Percentiles rank a stretch among this genome's conserved stretches.
Evolutionary conservation across 2,329 filamentous ascomycete species (phyloP).

Genomic region (Trichophyton equinum): DNA sequence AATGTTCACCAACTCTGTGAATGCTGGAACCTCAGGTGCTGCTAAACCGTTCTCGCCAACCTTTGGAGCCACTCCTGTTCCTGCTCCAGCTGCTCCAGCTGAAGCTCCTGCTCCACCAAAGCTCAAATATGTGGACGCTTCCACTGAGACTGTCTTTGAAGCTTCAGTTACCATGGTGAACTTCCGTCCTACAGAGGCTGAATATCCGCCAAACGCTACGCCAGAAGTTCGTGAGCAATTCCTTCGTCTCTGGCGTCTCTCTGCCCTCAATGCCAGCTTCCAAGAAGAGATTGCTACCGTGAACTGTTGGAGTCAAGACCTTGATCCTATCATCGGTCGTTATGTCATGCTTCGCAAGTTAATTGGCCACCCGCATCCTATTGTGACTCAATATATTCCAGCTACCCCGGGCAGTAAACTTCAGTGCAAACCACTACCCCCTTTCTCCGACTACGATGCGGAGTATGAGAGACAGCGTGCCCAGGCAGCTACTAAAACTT

Average conservation of each 20-base stretch:
- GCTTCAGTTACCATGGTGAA: slow-evolving; percentile 6
- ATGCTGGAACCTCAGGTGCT: background rate
- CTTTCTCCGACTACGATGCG: background rate
- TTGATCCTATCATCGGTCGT: slow-evolving; percentile 20
- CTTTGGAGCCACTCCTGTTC: background rate
- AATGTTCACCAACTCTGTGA: background rate
- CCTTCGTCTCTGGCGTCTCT: slow-evolving; percentile 28
- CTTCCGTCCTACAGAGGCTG: slow-evolving; percentile 6
- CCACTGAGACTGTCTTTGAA: slow-evolving; percentile 7
- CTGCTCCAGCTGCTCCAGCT: background rate
- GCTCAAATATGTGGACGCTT: slow-evolving; percentile 6
- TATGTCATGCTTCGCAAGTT: slow-evolving; percentile 20
- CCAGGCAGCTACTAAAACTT: background rate
- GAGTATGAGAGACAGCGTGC: background rate
- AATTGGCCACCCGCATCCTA: slow-evolving; percentile 18
- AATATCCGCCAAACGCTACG: slow-evolving; percentile 31
- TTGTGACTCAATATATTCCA: slow-evolving; percentile 12
- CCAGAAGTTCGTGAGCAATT: slow-evolving; percentile 40
- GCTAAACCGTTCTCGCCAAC: background rate
- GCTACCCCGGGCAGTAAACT: slow-evolving; percentile 6
- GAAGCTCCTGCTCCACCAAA: background rate
- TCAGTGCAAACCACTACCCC: slow-evolving; percentile 1
- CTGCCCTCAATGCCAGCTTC: slow-evolving; percentile 24
- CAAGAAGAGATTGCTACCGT: slow-evolving; percentile 26
- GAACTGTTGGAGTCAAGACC: slow-evolving; percentile 18